Base-by-base conservation (phyloP, 352 stramenopile species). In the Thalassiosira mediterranea region DNA sequence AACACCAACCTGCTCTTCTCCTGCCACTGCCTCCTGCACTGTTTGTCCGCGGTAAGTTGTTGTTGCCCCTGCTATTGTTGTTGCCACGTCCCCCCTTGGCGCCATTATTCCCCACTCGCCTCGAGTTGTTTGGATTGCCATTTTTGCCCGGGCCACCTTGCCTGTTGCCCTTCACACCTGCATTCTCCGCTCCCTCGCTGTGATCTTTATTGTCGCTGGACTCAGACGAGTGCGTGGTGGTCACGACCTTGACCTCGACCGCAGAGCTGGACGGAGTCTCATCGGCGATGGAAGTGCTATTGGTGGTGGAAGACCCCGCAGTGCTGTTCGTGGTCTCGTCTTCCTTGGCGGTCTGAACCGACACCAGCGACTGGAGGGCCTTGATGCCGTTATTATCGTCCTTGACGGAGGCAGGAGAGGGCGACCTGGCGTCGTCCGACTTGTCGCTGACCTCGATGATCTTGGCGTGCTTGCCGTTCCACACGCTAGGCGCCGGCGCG, bases 401-500 rank as follows among this genome's bases (percentile, higher is more conserved):
- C 10, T 31, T 60, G 34, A 15, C 47, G 26, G 5, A 29, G n/a
- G 15, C 32, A 8, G 4, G 11, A 31, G 15, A 7, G 3, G 21
- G n/a, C 13, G 53, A 26, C 13, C 17, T n/a, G n/a, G n/a, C n/a
- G n/a, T n/a, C n/a, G n/a, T n/a, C n/a, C 23, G 21, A 56, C 1
- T 65, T 49, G 17, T 76, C 66, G 61, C 48, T 26, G 48, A 71
- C 40, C 66, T 59, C 52, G 25, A 61, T 77, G 52, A 77, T 72
- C 52, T 53, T 67, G 42, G 62, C 38, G 49, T 78, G 62, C 44
- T 47, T 72, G 13, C 69, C 69, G 51, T 78, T 78, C 69, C 69
- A 78, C n/a, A 64, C 69, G 38, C 25, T 72, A 65, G 48, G 71
- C 4, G 28, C 19, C 26, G 69, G 54, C 13, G 57, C 15, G 23